phyloP scores from a whole-genome alignment of 108 stramenopile genomes.

The Stephanodiscus minutulus region DNA sequence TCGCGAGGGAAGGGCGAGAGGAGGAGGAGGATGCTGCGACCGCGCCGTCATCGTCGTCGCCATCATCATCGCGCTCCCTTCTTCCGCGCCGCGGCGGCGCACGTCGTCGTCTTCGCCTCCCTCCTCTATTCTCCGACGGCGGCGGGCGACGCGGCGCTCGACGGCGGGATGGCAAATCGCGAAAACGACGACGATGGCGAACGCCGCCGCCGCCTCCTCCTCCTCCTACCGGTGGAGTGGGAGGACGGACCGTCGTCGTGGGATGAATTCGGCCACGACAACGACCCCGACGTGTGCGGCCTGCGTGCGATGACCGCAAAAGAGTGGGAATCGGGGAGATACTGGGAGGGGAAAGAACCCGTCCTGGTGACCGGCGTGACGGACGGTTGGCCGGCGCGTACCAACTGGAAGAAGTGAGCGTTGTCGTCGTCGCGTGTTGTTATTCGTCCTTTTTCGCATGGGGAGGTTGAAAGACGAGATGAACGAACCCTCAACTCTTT shows the following conservation, averaged over 20 bases:
- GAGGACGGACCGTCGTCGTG: conserved; percentile 39
- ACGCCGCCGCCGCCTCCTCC: too few species aligned
- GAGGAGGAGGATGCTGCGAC: too few species aligned
- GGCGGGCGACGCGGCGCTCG: not conserved
- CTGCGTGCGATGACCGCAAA: conserved; percentile 28
- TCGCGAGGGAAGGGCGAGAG: too few species aligned
- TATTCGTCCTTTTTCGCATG: too few species aligned
- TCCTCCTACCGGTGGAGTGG: not conserved
- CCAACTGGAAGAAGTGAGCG: conserved; percentile 45
- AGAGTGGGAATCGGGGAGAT: conserved; percentile 38
- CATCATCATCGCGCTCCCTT: not conserved
- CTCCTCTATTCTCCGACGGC: too few species aligned
- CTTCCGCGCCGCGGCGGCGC: not conserved
- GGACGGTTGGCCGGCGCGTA: conserved; percentile 38
- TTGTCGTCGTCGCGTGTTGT: not conserved
- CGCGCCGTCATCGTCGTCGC: not conserved
- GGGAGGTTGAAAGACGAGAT: too few species aligned
- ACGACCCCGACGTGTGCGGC: conserved; percentile 36
- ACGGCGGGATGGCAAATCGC: conserved; percentile 2
- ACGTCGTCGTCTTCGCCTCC: not conserved
- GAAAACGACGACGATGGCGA: not conserved
- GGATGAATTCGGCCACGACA: conserved; percentile 46
- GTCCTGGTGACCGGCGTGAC: conserved; percentile 47
- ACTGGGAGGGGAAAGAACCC: conserved; percentile 45
- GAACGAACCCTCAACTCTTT: not conserved